These are phyloP conservation scores for Cubamyces sp. DNA, from an alignment of 768 basidiomycete species.

Conservation along the genomic window DNA sequence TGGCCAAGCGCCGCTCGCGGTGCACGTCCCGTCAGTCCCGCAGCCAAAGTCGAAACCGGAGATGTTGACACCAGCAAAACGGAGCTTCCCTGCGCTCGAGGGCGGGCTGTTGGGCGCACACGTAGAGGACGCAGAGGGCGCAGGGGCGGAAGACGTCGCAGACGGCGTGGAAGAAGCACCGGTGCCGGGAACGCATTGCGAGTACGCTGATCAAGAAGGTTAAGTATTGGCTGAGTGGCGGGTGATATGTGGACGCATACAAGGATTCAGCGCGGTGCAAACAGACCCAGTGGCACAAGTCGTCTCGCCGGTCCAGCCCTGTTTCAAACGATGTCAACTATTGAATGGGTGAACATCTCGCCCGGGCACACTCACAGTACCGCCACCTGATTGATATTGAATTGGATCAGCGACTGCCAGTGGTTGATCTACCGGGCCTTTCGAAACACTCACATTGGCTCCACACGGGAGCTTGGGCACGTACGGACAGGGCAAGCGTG, in stretches of 20 bases:
- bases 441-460: slow-evolving; percentile 18
- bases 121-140: slow-evolving; percentile 3
- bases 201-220: slow-evolving; percentile 33
- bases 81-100: slow-evolving; percentile 32
- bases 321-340: background rate
- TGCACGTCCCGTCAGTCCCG: slow-evolving; percentile 49
- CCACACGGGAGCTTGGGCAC: slow-evolving; percentile 22
- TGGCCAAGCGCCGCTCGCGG: slow-evolving; percentile 40
- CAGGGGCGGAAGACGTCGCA: slow-evolving; percentile 17
- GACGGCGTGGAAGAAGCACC: slow-evolving; percentile 9
- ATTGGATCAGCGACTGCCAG: background rate
- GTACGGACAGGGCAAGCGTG: slow-evolving; percentile 20
- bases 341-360: background rate
- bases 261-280: slow-evolving; percentile 33
- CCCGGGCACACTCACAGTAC: slow-evolving; percentile 17
- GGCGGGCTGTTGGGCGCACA: slow-evolving; percentile 15
- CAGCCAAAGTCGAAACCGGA: slow-evolving; percentile 40
- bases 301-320: slow-evolving; percentile 36
- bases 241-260: slow-evolving; percentile 16
- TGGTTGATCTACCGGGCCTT: too few relatives aligned
- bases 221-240: background rate
- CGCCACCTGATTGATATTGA: slow-evolving; percentile 7
- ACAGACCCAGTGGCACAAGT: slow-evolving; percentile 34
- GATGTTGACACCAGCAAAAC: slow-evolving; percentile 52
- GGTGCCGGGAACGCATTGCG: slow-evolving; percentile 37